phyloP scores from a whole-genome alignment of 2,329 filamentous ascomycete genomes.

The Helotiales sp. region DNA sequence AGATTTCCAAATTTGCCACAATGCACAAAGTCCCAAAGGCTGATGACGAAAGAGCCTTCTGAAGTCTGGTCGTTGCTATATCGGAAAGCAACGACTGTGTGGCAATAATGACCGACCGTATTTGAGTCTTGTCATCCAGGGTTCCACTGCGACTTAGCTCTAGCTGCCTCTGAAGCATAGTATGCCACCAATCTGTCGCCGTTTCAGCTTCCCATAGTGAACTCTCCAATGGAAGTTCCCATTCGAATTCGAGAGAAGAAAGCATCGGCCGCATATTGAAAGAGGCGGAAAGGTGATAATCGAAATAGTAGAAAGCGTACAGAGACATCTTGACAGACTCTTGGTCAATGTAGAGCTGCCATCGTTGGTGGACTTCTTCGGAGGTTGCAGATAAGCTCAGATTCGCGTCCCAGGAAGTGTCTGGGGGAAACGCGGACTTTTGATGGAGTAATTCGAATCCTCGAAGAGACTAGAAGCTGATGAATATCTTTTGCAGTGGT shows the following conservation, averaged over 20 bases:
- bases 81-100: slow-evolving; percentile 37
- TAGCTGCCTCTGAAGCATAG: slow-evolving; percentile 3
- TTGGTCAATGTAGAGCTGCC: slow-evolving; percentile 31
- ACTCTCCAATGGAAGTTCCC: slow-evolving; percentile 36
- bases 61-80: slow-evolving; percentile 28
- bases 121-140: slow-evolving; percentile 20
- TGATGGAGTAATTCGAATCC: slow-evolving; percentile 33
- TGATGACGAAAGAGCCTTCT: slow-evolving; percentile 28
- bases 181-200: slow-evolving; percentile 28
- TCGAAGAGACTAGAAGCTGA: slow-evolving; percentile 24
- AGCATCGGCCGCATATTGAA: slow-evolving; percentile 35
- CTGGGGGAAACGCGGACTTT: slow-evolving; percentile 26
- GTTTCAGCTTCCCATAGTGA: slow-evolving; percentile 35
- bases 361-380: slow-evolving; percentile 25
- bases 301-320: slow-evolving; percentile 34
- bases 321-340: slow-evolving; percentile 36
- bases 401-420: slow-evolving; percentile 13
- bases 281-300: slow-evolving; percentile 33
- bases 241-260: slow-evolving; percentile 36
- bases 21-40: slow-evolving; percentile 34
- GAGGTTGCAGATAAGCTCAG: background rate
- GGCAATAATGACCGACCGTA: slow-evolving; percentile 32
- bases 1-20: slow-evolving; percentile 31
- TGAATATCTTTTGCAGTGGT: background rate
- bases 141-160: background rate